Base-by-base conservation (phyloP, 2,329 filamentous ascomycete species). In the Cercospora canescens region DNA sequence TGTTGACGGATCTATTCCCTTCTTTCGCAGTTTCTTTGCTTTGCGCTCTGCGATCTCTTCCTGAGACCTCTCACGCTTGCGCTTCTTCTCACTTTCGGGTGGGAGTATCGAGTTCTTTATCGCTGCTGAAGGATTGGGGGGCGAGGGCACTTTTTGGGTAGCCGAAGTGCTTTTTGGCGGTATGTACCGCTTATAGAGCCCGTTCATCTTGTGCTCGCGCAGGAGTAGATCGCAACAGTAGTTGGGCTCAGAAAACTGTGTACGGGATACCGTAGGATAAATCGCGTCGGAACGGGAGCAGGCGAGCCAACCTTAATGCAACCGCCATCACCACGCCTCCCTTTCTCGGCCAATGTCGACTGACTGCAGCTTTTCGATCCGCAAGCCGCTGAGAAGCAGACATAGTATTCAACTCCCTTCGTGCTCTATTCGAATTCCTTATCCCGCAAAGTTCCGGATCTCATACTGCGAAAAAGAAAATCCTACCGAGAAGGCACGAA, bases 121-220 rank as follows among this genome's bases (percentile, higher is more conserved):
- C 18, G 50, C 12, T 16, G 39, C 28, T 16, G 28, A 57, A 48
- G 48, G 48, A 39, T 55, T 34, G 5, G 52, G 34, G 11, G 28
- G 48, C 21, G 37, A 39, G 32, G 35, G 32, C 24, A 11, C 34
- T 50, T 60, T 8, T 56, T 35, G 52, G 30, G 60, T 34, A 34
- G 70, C 35, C 2, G 73, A 56, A 6, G 14, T n/a, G 18, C 18
- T 35, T 57, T 75, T 78, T 4, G 81, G 78, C 60, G 83, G 81
- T 48, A 81, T 80, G 70, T 84, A 83, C 60, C 81, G 79, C 32
- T 79, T 77, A 69, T 84, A 82, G 37, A 84, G 78, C 56, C 79
- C 78, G 61, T 77, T 69, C 79, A 65, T 81, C 77, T 83, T 58
- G 16, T 21, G 18, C 28, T 32, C 32, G 9, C 34, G 4, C 32